Evolutionary conservation across 257 asterid genomes (phyloP).

Genomic region (Nicotiana sylvestris): DNA sequence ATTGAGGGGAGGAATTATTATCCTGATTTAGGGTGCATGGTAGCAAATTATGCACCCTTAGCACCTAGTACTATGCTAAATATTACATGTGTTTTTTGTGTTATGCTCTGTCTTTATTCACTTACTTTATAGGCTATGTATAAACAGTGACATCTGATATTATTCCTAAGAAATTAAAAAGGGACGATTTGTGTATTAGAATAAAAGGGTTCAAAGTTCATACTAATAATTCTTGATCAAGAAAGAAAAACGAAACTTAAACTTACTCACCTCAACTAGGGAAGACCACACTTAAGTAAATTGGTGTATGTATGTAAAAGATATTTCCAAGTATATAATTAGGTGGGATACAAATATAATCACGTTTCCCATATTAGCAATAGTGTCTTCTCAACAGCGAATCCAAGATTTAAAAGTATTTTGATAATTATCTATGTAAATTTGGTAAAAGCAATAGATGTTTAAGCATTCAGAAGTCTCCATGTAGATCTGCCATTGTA

Average conservation of each 20-base stretch:
- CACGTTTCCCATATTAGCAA: no score
- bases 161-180: no score
- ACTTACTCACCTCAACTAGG: not conserved
- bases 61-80: not conserved
- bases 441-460: no score
- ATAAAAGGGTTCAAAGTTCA: not conserved
- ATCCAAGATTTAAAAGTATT: no score
- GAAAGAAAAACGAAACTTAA: not conserved
- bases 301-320: not conserved
- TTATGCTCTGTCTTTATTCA: not conserved
- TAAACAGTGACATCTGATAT: not conserved
- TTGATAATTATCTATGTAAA: no score
- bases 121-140: not conserved
- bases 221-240: not conserved
- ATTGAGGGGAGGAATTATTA: constrained; percentile 35
- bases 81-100: not conserved
- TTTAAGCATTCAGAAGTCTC: no score
- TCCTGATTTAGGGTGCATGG: not conserved
- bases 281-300: not conserved
- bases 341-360: not conserved
- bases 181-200: not conserved
- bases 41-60: not conserved
- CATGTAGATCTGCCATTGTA: no score
- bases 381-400: not conserved
- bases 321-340: no score